Conservation (phyloP, 1,139 yeast genomes). For the Saccharomyces pastorianus region DNA sequence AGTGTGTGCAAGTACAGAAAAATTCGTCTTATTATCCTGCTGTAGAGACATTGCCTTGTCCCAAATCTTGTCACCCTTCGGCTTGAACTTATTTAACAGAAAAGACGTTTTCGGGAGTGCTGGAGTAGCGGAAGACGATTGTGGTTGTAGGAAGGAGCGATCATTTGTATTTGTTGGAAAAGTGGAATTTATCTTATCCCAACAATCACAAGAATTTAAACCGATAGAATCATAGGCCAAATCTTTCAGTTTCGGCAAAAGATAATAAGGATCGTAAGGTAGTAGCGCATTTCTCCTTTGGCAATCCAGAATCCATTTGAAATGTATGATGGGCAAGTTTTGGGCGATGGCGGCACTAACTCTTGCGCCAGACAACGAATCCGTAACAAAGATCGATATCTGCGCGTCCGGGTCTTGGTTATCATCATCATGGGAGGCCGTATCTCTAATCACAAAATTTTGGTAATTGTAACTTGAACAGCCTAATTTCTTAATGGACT, state of each 20-base stretch:
- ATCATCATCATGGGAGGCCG: conserved; percentile 4
- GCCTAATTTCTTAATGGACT: conserved; percentile 16
- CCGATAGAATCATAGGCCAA: conserved; percentile 34
- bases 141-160: not conserved
- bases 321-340: conserved; percentile 53
- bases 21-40: conserved; percentile 1
- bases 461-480: conserved; percentile 20
- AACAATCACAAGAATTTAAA: conserved; percentile 42
- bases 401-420: not conserved
- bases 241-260: conserved; percentile 30
- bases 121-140: conserved; percentile 6
- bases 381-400: conserved; percentile 23
- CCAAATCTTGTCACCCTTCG: conserved; percentile 25
- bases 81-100: conserved; percentile 16
- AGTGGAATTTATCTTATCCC: conserved; percentile 34
- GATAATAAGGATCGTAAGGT: conserved; percentile 41
- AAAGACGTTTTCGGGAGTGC: conserved; percentile 5
- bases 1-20: not conserved
- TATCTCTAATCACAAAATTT: conserved; percentile 19
- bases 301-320: conserved; percentile 66
- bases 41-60: conserved; percentile 16
- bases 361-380: conserved; percentile 22
- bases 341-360: conserved; percentile 24
- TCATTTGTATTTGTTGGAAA: not conserved
- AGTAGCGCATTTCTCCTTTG: conserved; percentile 53